Percentiles rank a stretch among this genome's conserved stretches.
phyloP scores from a whole-genome alignment of 1,139 yeast genomes.

The Protomyces inouyei region DNA sequence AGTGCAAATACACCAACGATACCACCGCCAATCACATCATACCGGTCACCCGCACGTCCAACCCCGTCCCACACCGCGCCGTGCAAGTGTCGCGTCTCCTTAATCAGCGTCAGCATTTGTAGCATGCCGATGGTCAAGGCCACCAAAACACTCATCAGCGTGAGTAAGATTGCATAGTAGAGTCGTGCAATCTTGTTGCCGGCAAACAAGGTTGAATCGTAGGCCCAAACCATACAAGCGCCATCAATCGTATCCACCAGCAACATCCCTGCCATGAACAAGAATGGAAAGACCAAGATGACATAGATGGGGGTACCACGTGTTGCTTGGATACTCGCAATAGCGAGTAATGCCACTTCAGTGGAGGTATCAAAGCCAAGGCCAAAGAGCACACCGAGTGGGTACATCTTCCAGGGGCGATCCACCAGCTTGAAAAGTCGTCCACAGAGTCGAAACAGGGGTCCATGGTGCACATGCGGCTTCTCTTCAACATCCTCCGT shows the following conservation, averaged over 20 bases:
- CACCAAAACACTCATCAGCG: conserved; percentile 25
- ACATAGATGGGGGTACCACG: conserved; percentile 22
- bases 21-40: conserved; percentile 27
- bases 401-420: conserved; percentile 29
- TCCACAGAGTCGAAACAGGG: conserved; percentile 6
- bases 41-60: conserved; percentile 23
- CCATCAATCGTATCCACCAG: conserved; percentile 29
- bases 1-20: conserved; percentile 25
- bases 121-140: conserved; percentile 27
- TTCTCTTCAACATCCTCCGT: background rate
- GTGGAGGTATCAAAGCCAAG: conserved; percentile 29
- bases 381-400: conserved; percentile 28
- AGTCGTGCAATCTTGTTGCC: conserved; percentile 4
- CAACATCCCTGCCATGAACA: conserved; percentile 28
- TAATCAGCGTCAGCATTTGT: conserved; percentile 26
- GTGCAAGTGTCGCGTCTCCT: conserved; percentile 8
- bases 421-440: conserved; percentile 23
- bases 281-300: conserved; percentile 25
- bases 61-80: conserved; percentile 28
- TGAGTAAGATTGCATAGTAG: conserved; percentile 26
- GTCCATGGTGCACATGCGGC: conserved; percentile 6
- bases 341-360: conserved; percentile 28
- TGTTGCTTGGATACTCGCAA: conserved; percentile 25
- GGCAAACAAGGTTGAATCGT: conserved; percentile 6
- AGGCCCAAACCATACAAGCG: conserved; percentile 26